Percentiles rank a stretch among this genome's conserved stretches.
Evolutionary conservation across 371 early-diverging fungal genomes (phyloP).

Genomic region (Rhizopus stolonifer): DNA sequence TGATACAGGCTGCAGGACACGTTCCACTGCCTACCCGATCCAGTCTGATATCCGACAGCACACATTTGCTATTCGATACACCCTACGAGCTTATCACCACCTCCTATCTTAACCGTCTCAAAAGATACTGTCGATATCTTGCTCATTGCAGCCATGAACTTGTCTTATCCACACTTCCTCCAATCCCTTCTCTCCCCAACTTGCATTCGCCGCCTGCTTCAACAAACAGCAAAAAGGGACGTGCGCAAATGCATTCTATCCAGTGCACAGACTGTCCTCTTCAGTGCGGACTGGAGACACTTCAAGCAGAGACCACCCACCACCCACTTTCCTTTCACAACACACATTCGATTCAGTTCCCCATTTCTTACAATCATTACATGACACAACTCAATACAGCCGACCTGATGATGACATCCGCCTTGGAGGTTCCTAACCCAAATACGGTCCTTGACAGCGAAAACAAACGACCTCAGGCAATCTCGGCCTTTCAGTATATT

Average conservation of each 20-base stretch:
- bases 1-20: constrained; percentile 36
- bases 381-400: not conserved
- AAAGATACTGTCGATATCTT: constrained; percentile 15
- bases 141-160: constrained; percentile 20
- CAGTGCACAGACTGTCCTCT: constrained; percentile 13
- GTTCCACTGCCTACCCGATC: constrained; percentile 33
- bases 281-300: not conserved
- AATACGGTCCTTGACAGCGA: constrained; percentile 1
- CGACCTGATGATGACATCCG: constrained; percentile 7
- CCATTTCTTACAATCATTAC: not conserved
- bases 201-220: not conserved
- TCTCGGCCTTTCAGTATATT: constrained; percentile 27
- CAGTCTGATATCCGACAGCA: not conserved
- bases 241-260: not conserved
- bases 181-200: constrained; percentile 5
- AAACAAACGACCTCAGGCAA: constrained; percentile 16
- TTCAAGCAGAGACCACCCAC: not conserved
- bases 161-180: too few relatives aligned
- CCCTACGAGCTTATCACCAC: constrained; percentile 13
- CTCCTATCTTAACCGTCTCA: constrained; percentile 4
- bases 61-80: constrained; percentile 4
- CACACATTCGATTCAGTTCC: constrained; percentile 12
- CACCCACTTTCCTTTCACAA: not conserved
- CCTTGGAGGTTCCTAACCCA: constrained; percentile 2
- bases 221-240: not conserved